Percentiles rank a stretch among this genome's conserved stretches.
phyloP scores from a whole-genome alignment of 768 basidiomycete genomes.

The Tricholoma flavovirens region DNA sequence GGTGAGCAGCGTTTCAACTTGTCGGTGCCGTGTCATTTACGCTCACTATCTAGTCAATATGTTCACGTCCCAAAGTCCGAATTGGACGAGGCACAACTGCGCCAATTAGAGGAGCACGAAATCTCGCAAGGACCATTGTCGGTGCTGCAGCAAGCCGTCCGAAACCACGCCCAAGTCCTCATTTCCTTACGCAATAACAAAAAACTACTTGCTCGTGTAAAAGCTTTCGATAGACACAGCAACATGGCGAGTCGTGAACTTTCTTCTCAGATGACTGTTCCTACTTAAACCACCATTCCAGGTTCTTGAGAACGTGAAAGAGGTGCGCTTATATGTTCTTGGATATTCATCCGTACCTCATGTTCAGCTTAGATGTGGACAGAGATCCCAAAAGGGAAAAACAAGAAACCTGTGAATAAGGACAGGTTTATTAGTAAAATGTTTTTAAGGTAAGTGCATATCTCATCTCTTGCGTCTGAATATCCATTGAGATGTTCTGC shows the following conservation, averaged over 20 bases:
- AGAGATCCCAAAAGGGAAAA: slow-evolving; percentile 94
- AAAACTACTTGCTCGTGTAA: slow-evolving; percentile 91
- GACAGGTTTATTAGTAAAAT: slow-evolving; percentile 99
- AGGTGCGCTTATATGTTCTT: slow-evolving; percentile 43
- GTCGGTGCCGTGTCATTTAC: neutral
- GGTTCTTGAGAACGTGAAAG: slow-evolving; percentile 98
- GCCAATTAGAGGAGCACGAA: slow-evolving; percentile 95
- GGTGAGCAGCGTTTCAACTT: slow-evolving; percentile 20
- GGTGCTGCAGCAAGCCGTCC: slow-evolving; percentile 93
- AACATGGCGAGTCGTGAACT: slow-evolving; percentile 74
- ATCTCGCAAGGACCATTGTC: slow-evolving; percentile 97
- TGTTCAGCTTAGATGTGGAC: slow-evolving; percentile 85
- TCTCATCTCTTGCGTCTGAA: neutral
- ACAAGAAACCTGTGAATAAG: slow-evolving; percentile 98
- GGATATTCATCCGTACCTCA: slow-evolving; percentile 2
- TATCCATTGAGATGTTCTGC: slow-evolving; percentile 2
- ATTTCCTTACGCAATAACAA: slow-evolving; percentile 98
- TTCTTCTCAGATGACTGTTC: neutral
- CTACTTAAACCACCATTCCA: slow-evolving; percentile 25
- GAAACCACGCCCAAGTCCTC: slow-evolving; percentile 96
- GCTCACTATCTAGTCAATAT: slow-evolving; percentile 68
- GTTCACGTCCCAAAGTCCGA: slow-evolving; percentile 96
- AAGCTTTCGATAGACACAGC: slow-evolving; percentile 97
- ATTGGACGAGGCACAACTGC: slow-evolving; percentile 93
- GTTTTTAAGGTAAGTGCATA: slow-evolving; percentile 72